phyloP scores from a whole-genome alignment of 352 stramenopile species.

The Globisporangium viniferum region DNA sequence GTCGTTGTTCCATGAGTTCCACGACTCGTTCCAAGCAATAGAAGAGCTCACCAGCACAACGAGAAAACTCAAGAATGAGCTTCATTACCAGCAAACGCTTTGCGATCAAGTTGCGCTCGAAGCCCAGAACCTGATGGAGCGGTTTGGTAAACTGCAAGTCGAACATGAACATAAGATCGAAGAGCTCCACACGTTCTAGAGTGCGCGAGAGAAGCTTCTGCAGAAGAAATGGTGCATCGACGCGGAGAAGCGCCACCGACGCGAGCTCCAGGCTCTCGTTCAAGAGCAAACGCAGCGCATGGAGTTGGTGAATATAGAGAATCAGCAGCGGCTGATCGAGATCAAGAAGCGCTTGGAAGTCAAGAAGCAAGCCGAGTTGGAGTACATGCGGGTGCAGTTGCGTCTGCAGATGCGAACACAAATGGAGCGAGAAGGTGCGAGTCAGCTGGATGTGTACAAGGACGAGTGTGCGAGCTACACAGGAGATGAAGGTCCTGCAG shows the following conservation, averaged over 20 bases:
- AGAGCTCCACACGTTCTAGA: constrained; percentile 31
- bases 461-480: not conserved
- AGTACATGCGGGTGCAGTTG: constrained; percentile 35
- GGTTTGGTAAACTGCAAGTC: constrained; percentile 15
- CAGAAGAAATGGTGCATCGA: constrained; percentile 31
- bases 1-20: not conserved
- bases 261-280: constrained; percentile 21
- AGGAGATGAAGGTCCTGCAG: constrained; percentile 1
- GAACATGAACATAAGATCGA: constrained; percentile 23
- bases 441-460: not conserved
- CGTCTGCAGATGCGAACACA: constrained; percentile 35
- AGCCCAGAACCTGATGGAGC: not conserved
- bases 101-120: not conserved
- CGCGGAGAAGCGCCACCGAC: constrained; percentile 22
- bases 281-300: constrained; percentile 20
- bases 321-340: constrained; percentile 21
- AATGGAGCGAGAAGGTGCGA: constrained; percentile 16
- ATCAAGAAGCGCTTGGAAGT: constrained; percentile 26
- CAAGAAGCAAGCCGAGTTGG: constrained; percentile 33
- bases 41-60: not conserved
- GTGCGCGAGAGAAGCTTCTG: constrained; percentile 26
- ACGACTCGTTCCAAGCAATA: not conserved
- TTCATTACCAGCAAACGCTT: not conserved
- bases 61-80: not conserved
- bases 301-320: constrained; percentile 26